Percentiles rank a stretch among this genome's conserved stretches.
Evolutionary conservation across 2,329 filamentous ascomycete species (phyloP).

Genomic region (Aspergillus costaricaensis): DNA sequence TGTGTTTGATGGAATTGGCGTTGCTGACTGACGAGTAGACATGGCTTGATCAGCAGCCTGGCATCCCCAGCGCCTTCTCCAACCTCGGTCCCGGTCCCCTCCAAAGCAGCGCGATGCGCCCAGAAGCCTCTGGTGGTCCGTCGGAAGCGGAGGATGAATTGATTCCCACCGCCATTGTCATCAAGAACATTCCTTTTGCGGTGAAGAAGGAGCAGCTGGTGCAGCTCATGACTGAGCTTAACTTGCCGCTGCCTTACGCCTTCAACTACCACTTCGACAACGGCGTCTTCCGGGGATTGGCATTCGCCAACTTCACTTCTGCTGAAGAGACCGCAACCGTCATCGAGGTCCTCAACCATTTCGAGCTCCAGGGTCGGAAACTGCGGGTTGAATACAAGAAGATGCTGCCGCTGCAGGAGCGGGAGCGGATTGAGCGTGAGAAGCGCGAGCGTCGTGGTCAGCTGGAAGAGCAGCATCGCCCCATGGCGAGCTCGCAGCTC

Average conservation of each 20-base stretch:
- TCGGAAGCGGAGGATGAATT: constrained; percentile 70
- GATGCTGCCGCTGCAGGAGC: constrained; percentile 92
- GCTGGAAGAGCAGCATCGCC: constrained; percentile 93
- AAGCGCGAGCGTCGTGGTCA: constrained; percentile 95
- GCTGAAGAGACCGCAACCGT: constrained; percentile 90
- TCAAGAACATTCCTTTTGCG: constrained; percentile 99
- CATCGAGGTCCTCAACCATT: constrained; percentile 91
- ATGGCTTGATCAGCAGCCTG: constrained; percentile 63
- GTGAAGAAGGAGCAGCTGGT: constrained; percentile 96
- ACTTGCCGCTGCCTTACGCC: constrained; percentile 90
- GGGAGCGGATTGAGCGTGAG: constrained; percentile 93
- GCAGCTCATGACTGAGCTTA: constrained; percentile 89
- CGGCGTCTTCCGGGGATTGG: constrained; percentile 90
- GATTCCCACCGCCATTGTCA: constrained; percentile 96
- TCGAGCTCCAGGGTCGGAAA: constrained; percentile 93
- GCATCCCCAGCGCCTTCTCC: constrained; percentile 50
- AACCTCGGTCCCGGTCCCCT: constrained; percentile 47
- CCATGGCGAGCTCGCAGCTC: constrained; percentile 62
- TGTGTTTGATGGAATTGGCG: neutral
- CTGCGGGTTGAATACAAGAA: constrained; percentile 98
- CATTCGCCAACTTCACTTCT: constrained; percentile 97
- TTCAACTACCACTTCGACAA: constrained; percentile 99
- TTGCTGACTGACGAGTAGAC: constrained; percentile 46
- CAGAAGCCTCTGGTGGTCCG: constrained; percentile 41
- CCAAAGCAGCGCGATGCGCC: constrained; percentile 44